A percentile compares a stretch with the other conserved stretches of the same genome.
Evolutionary conservation across 805 yeast species (phyloP).

Genomic region (Zygosaccharomyces gambellarensis): DNA sequence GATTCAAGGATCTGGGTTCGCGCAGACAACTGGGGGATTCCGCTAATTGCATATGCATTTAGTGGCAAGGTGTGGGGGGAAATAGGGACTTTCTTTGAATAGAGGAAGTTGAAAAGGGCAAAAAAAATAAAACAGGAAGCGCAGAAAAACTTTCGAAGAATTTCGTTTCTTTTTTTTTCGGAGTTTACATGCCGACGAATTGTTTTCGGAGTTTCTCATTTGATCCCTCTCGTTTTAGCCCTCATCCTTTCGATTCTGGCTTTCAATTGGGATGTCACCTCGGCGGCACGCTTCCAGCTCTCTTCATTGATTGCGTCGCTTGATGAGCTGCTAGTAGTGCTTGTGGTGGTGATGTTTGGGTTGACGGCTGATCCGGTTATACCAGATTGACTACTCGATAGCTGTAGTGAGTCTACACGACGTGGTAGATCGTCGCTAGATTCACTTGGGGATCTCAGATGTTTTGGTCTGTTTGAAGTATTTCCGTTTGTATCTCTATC

Average conservation of each 20-base stretch:
- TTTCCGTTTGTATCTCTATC: too few species aligned
- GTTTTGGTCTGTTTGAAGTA: slow-evolving; percentile 4
- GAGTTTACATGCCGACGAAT: not conserved
- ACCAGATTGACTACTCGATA: slow-evolving; percentile 5
- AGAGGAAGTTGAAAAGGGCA: not conserved
- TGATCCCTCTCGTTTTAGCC: slow-evolving; percentile 43
- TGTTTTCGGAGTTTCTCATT: not conserved
- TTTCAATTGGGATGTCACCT: slow-evolving; percentile 77
- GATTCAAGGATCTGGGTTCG: not conserved
- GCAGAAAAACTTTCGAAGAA: not conserved
- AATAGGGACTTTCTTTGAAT: not conserved
- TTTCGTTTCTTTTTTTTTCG: not conserved
- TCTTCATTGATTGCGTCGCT: slow-evolving; percentile 47
- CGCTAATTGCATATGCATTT: slow-evolving; percentile 4
- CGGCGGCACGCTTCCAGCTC: slow-evolving; percentile 86
- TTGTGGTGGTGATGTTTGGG: not conserved
- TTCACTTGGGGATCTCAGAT: slow-evolving; percentile 20
- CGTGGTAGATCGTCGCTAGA: slow-evolving; percentile 31
- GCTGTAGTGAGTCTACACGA: slow-evolving; percentile 28
- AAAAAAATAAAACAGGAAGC: not conserved
- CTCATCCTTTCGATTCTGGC: slow-evolving; percentile 89
- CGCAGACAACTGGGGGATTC: not conserved
- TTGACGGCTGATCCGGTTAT: not conserved
- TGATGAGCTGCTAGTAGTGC: slow-evolving; percentile 7
- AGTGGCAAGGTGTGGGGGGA: slow-evolving; percentile 1